Conservation (phyloP, 164 flowering plant genomes). For the Cinnamomum micranthum region DNA sequence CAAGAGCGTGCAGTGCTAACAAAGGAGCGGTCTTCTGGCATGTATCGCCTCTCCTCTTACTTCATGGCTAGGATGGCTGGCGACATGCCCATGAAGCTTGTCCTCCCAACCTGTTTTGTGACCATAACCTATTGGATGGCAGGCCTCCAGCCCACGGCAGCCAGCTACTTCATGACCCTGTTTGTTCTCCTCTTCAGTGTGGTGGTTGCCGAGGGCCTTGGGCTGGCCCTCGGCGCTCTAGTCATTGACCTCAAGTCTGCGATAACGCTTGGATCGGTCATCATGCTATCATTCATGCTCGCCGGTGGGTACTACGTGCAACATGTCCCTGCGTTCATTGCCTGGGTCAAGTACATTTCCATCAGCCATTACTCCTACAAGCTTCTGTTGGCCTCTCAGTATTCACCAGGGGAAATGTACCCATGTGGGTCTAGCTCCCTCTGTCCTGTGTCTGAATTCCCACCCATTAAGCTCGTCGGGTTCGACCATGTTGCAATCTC, state of each 20-base stretch:
- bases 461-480: conserved; percentile 41
- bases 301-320: conserved; percentile 73
- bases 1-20: conserved; percentile 56
- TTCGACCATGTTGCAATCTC: conserved; percentile 26
- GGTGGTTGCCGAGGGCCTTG: conserved; percentile 62
- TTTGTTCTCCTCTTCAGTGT: conserved; percentile 40
- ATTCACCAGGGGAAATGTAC: conserved; percentile 30
- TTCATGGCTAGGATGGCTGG: conserved; percentile 47
- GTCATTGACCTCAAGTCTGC: conserved; percentile 62
- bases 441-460: conserved; percentile 46
- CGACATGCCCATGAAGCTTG: conserved; percentile 78
- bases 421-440: conserved; percentile 23
- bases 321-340: conserved; percentile 54
- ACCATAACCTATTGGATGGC: conserved; percentile 71
- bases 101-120: conserved; percentile 60
- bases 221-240: conserved; percentile 68
- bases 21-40: conserved; percentile 68
- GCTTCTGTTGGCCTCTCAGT: conserved; percentile 59
- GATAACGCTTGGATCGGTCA: conserved; percentile 46
- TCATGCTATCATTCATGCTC: conserved; percentile 50
- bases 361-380: conserved; percentile 45
- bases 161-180: conserved; percentile 37
- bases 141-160: conserved; percentile 40
- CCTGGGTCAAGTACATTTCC: conserved; percentile 66
- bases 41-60: conserved; percentile 75